phyloP scores from a whole-genome alignment of 176 grass and related monocot genomes.

The Ensete ventricosum region DNA sequence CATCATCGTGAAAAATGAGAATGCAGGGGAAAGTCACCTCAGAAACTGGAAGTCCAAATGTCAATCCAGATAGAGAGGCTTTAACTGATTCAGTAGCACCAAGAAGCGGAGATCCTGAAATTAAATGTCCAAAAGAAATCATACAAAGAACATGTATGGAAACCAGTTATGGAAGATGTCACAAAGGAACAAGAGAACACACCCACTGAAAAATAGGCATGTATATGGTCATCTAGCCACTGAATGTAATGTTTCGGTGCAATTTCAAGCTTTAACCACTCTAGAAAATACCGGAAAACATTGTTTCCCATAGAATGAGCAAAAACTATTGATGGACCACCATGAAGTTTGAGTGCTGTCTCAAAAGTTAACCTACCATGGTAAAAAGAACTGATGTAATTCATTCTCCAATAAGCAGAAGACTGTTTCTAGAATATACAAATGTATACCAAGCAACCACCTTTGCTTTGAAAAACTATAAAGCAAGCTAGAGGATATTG shows the following conservation, averaged over 20 bases:
- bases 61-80: slow-evolving; percentile 58
- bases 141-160: neutral
- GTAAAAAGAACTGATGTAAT: slow-evolving; percentile 7
- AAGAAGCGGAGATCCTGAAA: slow-evolving; percentile 81
- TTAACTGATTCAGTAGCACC: slow-evolving; percentile 64
- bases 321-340: slow-evolving; percentile 92
- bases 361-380: slow-evolving; percentile 81
- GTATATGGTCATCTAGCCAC: slow-evolving; percentile 90
- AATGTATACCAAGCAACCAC: neutral
- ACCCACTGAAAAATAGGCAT: slow-evolving; percentile 96
- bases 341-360: slow-evolving; percentile 75
- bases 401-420: neutral
- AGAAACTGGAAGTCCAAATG: slow-evolving; percentile 82
- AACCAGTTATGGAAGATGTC: neutral
- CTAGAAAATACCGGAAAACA: slow-evolving; percentile 90
- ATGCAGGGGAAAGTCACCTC: slow-evolving; percentile 41
- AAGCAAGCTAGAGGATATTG: neutral
- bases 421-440: neutral
- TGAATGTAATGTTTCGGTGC: slow-evolving; percentile 73
- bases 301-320: slow-evolving; percentile 99
- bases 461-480: neutral
- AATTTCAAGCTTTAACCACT: slow-evolving; percentile 98
- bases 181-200: slow-evolving; percentile 19
- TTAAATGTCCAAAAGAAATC: neutral
- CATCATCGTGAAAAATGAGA: slow-evolving; percentile 12